Conservation (phyloP, 768 basidiomycete species). For the Macrolepiota albuminosa region DNA sequence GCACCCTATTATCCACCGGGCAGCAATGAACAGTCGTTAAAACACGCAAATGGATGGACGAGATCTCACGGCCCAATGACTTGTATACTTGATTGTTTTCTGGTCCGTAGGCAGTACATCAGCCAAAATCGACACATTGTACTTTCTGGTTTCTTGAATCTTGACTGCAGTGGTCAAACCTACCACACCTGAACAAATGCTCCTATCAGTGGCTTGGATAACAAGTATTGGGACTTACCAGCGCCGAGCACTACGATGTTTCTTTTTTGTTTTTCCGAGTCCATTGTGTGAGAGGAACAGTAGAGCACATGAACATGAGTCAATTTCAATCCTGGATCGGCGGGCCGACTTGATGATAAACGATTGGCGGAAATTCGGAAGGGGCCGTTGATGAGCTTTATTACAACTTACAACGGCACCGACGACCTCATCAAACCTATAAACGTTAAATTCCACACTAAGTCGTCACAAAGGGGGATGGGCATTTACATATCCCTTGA, state of each 20-base stretch:
- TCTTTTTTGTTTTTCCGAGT: not conserved
- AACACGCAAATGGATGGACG: not conserved
- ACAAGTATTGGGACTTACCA: slow-evolving; percentile 7
- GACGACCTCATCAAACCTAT: not conserved
- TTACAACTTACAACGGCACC: not conserved
- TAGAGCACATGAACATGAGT: not conserved
- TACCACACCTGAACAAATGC: slow-evolving; percentile 53
- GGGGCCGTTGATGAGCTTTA: not conserved
- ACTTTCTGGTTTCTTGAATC: slow-evolving; percentile 58
- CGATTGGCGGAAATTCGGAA: not conserved
- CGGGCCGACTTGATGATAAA: not conserved
- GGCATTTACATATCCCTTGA: not conserved
- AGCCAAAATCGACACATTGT: slow-evolving; percentile 65
- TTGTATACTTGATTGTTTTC: slow-evolving; percentile 71
- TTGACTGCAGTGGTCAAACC: slow-evolving; percentile 74
- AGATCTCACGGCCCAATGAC: slow-evolving; percentile 70
- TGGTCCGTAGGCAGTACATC: slow-evolving; percentile 70
- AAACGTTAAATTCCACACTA: not conserved
- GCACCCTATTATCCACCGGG: slow-evolving; percentile 51
- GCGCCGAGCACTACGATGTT: slow-evolving; percentile 18
- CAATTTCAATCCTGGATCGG: not conserved
- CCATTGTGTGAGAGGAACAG: not conserved
- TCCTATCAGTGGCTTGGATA: not conserved
- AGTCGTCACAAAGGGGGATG: not conserved
- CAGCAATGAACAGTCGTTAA: not conserved